Conservation (phyloP, 192 early-diverging fungal species). For the Podila epicladia region DNA sequence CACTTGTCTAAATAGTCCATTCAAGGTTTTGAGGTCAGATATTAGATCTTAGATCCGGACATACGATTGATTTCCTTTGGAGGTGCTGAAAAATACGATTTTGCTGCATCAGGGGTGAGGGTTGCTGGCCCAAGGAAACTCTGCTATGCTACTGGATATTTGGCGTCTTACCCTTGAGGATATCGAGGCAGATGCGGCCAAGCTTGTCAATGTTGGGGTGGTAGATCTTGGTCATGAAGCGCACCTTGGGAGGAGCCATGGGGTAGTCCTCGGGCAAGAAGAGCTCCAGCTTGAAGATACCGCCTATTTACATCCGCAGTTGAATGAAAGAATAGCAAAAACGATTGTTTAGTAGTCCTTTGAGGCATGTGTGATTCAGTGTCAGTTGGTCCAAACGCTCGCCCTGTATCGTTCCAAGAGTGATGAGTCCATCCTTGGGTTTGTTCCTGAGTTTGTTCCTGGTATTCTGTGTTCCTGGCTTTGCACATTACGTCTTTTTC, state of each 20-base stretch:
- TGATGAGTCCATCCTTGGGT: no score
- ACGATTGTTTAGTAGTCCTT: neutral
- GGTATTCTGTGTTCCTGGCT: no score
- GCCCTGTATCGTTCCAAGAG: no score
- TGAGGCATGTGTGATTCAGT: neutral
- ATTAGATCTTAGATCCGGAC: neutral
- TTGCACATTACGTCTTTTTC: neutral
- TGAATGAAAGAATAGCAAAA: constrained; percentile 7
- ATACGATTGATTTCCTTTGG: neutral
- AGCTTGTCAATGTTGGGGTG: constrained; percentile 99
- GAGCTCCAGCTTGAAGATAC: constrained; percentile 93
- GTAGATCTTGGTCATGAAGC: constrained; percentile 98
- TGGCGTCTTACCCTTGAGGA: constrained; percentile 82
- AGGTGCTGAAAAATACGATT: neutral
- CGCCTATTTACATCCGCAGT: constrained; percentile 63
- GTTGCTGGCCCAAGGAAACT: no score
- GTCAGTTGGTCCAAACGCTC: no score
- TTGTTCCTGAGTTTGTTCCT: no score
- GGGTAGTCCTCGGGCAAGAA: constrained; percentile 98
- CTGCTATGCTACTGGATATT: neutral
- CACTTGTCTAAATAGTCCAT: constrained; percentile 83
- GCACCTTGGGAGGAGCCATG: constrained; percentile 98
- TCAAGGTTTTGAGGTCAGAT: neutral
- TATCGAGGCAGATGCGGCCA: constrained; percentile 97
- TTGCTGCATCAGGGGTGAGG: no score